Evolutionary conservation across 305 asterid species (phyloP).

Genomic region (Solanum aculeatissimum): DNA sequence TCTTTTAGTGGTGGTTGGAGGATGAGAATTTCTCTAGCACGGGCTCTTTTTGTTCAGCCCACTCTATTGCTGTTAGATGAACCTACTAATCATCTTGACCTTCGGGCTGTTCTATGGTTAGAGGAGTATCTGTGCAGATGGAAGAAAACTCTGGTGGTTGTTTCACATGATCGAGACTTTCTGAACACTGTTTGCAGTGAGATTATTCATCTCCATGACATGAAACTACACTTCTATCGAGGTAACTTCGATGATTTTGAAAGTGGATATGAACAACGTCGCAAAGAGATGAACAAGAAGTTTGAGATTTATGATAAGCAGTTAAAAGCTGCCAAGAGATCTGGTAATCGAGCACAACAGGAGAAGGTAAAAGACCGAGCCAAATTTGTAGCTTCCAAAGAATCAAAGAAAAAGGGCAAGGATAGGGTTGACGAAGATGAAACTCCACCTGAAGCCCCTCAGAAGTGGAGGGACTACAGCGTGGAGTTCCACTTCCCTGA

Average conservation of each 20-base stretch:
- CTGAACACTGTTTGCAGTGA: constrained; percentile 76
- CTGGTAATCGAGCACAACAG: constrained; percentile 62
- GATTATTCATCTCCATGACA: constrained; percentile 76
- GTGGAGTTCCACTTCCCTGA: constrained; percentile 86
- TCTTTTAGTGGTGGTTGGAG: constrained; percentile 99
- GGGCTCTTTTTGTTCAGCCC: constrained; percentile 95
- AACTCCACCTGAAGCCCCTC: constrained; percentile 55
- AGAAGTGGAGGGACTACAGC: constrained; percentile 72
- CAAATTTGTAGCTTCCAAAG: constrained; percentile 61
- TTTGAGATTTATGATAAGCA: constrained; percentile 64
- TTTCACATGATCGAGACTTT: constrained; percentile 86
- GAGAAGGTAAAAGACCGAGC: constrained; percentile 82
- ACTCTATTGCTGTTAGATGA: constrained; percentile 84
- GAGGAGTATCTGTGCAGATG: constrained; percentile 92
- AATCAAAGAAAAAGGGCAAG: constrained; percentile 56
- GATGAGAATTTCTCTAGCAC: constrained; percentile 88
- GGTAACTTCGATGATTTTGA: constrained; percentile 81
- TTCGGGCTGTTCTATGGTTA: constrained; percentile 89
- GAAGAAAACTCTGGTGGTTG: constrained; percentile 97
- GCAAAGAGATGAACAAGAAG: constrained; percentile 78
- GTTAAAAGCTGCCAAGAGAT: constrained; percentile 63
- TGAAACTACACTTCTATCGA: constrained; percentile 77
- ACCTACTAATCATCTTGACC: constrained; percentile 94
- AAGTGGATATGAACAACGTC: constrained; percentile 72
- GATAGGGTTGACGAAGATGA: constrained; percentile 63